These are phyloP conservation scores for Oryza coarctata DNA, from an alignment of 176 grass and related monocot species.

Conservation along the genomic window DNA sequence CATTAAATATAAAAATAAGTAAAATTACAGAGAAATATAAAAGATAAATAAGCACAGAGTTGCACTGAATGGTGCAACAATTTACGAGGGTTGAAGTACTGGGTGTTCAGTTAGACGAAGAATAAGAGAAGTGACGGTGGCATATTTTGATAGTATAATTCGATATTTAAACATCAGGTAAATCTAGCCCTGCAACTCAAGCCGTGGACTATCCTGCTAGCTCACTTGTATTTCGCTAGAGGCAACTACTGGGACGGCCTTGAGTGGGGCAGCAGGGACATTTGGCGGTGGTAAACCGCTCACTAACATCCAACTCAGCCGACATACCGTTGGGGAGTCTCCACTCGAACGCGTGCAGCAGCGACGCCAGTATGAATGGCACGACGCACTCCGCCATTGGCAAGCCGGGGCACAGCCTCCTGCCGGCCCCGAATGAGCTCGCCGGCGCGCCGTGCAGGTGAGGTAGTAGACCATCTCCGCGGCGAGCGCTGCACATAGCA, in stretches of 20 bases:
- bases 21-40: neutral
- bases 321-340: neutral
- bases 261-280: neutral
- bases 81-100: no score
- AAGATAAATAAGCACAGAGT: neutral
- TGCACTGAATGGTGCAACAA: no score
- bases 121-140: no score
- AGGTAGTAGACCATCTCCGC: conserved; percentile 7
- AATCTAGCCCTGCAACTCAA: no score
- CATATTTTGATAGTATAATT: neutral
- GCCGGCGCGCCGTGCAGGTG: neutral
- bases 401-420: neutral
- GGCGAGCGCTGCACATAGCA: conserved; percentile 5
- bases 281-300: neutral
- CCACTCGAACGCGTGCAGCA: neutral
- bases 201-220: neutral
- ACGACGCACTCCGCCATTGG: neutral
- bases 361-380: neutral
- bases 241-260: neutral
- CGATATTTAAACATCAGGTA: neutral
- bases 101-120: no score
- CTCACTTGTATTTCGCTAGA: neutral
- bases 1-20: neutral
- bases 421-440: neutral
- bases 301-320: neutral